Evolutionary conservation across 2,329 filamentous ascomycete genomes (phyloP).

Genomic region (Onygenales sp.): DNA sequence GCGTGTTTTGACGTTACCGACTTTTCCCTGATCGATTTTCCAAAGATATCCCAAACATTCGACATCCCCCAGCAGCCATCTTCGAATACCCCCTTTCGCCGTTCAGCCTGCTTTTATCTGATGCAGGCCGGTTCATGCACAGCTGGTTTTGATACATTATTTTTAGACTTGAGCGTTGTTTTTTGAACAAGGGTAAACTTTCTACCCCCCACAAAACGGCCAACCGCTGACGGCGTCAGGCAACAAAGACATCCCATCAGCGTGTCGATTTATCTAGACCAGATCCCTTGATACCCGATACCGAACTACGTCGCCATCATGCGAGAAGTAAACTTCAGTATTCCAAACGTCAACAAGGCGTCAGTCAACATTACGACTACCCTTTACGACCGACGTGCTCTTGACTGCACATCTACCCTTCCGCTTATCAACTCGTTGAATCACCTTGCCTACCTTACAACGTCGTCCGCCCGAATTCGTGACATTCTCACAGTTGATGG

Average conservation of each 20-base stretch:
- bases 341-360: conserved; percentile 98
- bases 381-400: conserved; percentile 90
- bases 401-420: conserved; percentile 95
- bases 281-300: neutral
- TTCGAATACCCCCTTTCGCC: neutral
- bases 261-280: neutral
- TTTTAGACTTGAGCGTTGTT: neutral
- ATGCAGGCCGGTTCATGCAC: neutral
- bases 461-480: conserved; percentile 90
- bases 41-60: neutral
- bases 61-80: neutral
- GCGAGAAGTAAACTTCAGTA: conserved; percentile 99
- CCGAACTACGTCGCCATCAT: conserved; percentile 49
- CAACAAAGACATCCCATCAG: neutral
- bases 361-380: conserved; percentile 97
- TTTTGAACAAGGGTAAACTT: neutral
- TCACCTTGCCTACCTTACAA: conserved; percentile 95
- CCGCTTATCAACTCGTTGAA: conserved; percentile 98
- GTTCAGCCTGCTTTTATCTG: neutral
- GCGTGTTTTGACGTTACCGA: no score
- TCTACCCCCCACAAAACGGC: neutral
- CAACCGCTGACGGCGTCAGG: neutral
- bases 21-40: no score
- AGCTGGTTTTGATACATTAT: neutral
- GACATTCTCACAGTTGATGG: conserved; percentile 98